Evolutionary conservation across 257 asterid species (phyloP).

Genomic region (Coffea canephora): DNA sequence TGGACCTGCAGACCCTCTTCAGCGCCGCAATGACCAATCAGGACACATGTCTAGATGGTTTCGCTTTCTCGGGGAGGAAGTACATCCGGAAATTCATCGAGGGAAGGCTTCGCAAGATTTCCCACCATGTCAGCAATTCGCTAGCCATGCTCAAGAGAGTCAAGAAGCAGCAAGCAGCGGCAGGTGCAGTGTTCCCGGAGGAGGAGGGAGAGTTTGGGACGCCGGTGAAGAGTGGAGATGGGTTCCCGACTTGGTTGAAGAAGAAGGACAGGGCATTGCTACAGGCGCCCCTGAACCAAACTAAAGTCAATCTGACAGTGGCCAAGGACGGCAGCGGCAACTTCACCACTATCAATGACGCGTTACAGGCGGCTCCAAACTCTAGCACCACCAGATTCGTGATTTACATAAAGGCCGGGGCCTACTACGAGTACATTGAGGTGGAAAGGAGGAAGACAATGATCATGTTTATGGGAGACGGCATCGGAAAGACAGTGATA

Average conservation of each 20-base stretch:
- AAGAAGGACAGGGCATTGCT: constrained; percentile 54
- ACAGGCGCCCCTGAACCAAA: constrained; percentile 47
- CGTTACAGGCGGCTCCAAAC: constrained; percentile 70
- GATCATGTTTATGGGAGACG: constrained; percentile 84
- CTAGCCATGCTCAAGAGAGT: constrained; percentile 72
- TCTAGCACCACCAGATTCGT: constrained; percentile 69
- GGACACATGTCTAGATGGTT: constrained; percentile 90
- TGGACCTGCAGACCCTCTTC: constrained; percentile 67
- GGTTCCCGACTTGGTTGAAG: constrained; percentile 70
- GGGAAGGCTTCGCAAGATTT: constrained; percentile 47
- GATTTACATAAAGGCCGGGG: constrained; percentile 81
- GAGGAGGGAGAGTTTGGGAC: constrained; percentile 30
- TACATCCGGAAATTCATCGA: constrained; percentile 53
- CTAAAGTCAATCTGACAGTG: constrained; percentile 48
- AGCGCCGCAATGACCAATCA: constrained; percentile 96
- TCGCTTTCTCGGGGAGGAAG: constrained; percentile 51
- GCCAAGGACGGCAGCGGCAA: constrained; percentile 90
- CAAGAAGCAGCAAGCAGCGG: constrained; percentile 30
- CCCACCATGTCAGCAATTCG: constrained; percentile 78
- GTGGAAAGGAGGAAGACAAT: constrained; percentile 45
- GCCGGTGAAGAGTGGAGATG: constrained; percentile 19
- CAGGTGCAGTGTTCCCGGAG: constrained; percentile 25
- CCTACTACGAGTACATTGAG: constrained; percentile 78
- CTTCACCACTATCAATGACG: constrained; percentile 61
- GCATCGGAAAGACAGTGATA: constrained; percentile 78